Base-by-base conservation (phyloP, 345 rosid genomes). In the Angophora floribunda region DNA sequence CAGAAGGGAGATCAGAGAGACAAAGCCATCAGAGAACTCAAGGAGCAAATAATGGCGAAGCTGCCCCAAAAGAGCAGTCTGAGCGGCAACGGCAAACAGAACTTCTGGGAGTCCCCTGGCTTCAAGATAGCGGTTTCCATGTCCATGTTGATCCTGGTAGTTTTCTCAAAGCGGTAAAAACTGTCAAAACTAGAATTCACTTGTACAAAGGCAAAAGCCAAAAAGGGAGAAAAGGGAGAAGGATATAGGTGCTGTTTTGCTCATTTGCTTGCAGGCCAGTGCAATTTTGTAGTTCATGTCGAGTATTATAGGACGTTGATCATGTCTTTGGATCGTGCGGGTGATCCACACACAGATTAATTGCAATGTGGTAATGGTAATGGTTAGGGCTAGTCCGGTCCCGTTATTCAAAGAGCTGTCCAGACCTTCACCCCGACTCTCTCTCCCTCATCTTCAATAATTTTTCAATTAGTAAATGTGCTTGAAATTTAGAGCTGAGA, bases 1-100 rank as follows among this genome's bases (percentile, higher is more conserved):
- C 95, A 97, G 99, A 91, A 94, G 94, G 99, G 97, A 85, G 98
- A 95, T 90, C 88, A 96, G n/a, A 93, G 97, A 85, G 99, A 94
- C 91, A 94, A 91, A 91, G 95, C 97, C 6, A 78, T 96, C 24
- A 93, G 95, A 92, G 97, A 95, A 89, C 96, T 96, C 55, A 91
- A 92, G 82, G 96, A 93, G 36, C 96, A 96, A 89, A 80, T 96
- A 86, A 95, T 95, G 47, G 91, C 91, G 3, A 95, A 93, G 85
- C 92, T 94, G 51, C 14, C 36, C 82, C 92, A 91, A n/a, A 30
- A 85, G 51, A 78, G 87, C 9, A 89, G 85, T 87, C 89, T 93
- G 44, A 86, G 28, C 16, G 84, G 89, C 84, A 88, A 85, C 6
- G 93, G 90, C 52, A 96, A 95, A 75, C 93, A 87, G 75, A 96